phyloP scores from a whole-genome alignment of 306 rosid species.

The Cicer arietinum region DNA sequence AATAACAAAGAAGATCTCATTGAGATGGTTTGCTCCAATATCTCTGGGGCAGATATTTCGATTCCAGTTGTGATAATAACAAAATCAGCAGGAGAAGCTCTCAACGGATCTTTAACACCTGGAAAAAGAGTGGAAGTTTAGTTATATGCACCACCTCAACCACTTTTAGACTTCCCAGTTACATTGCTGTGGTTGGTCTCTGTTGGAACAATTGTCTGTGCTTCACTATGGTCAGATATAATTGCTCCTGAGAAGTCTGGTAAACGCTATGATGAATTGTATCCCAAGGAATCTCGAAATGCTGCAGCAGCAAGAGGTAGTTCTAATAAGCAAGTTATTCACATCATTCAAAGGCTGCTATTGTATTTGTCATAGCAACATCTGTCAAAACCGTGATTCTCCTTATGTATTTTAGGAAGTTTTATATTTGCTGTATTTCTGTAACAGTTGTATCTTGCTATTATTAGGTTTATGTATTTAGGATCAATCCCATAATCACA shows the following conservation, averaged over 20 bases:
- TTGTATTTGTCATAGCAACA: conserved; percentile 65
- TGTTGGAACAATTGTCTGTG: conserved; percentile 80
- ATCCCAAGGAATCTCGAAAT: conserved; percentile 76
- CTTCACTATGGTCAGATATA: conserved; percentile 82
- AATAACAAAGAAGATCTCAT: conserved; percentile 73
- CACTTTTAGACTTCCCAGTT: conserved; percentile 76
- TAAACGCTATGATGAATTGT: conserved; percentile 76
- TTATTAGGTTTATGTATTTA: no score
- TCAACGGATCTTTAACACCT: conserved; percentile 57
- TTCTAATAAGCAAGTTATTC: conserved; percentile 68
- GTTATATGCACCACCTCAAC: conserved; percentile 86
- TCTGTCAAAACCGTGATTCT: no score
- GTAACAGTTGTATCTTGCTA: no score
- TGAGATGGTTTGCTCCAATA: conserved; percentile 84
- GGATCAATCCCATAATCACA: no score
- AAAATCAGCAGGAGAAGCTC: conserved; percentile 72
- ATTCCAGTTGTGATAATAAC: conserved; percentile 84
- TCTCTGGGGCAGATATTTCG: conserved; percentile 57
- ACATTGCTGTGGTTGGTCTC: conserved; percentile 80
- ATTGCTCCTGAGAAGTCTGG: conserved; percentile 64
- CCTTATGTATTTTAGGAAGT: no score
- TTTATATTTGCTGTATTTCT: no score
- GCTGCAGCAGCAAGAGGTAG: conserved; percentile 54
- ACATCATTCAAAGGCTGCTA: conserved; percentile 76
- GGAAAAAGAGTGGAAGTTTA: conserved; percentile 80